Base-by-base conservation (phyloP, 257 asterid species). In the Lantana camara region DNA sequence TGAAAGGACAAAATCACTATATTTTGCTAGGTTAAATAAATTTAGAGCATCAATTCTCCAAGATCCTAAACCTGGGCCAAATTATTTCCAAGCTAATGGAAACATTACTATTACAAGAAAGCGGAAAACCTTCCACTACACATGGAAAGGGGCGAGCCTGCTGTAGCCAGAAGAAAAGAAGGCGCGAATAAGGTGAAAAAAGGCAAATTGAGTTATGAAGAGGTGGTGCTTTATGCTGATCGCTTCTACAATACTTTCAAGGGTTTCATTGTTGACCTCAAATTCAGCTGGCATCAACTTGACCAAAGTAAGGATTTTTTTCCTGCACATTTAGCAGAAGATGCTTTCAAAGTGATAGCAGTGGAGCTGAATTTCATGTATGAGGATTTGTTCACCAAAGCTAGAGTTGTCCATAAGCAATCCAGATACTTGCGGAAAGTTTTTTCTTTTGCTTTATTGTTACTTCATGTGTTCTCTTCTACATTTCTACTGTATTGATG, bases 81-180 rank as follows among this genome's bases (percentile, higher is more conserved):
- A 79, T 44, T 82, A 85, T 30, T n/a, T 89, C 83, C n/a, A 70
- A 69, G 79, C n/a, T n/a, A n/a, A 82, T 78, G 85, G 74, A 76
- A 1, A 81, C n/a, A 76, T 41, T 77, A 82, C 63, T 21, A 42
- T 4, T 76, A 82, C 12, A 82, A 53, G 75, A 72, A 30, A 15
- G 72, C 55, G 8, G 82, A 83, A 0, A 64, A 67, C 1, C 80
- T 82, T 2, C 89, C 89, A 1, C 67, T 81, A 0, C 19, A 23
- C 0, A 76, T 77, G 1, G 54, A 63, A 17, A 63, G 70, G 57
- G 55, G n/a, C n/a, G n/a, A n/a, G n/a, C n/a, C n/a, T n/a, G n/a
- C n/a, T n/a, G n/a, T n/a, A n/a, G n/a, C n/a, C n/a, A n/a, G n/a
- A n/a, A n/a, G n/a, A n/a, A n/a, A n/a, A n/a, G n/a, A n/a, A n/a